These are phyloP conservation scores for Penicillium paneum DNA, from an alignment of 2,329 filamentous ascomycete genomes.

Conservation along the genomic window DNA sequence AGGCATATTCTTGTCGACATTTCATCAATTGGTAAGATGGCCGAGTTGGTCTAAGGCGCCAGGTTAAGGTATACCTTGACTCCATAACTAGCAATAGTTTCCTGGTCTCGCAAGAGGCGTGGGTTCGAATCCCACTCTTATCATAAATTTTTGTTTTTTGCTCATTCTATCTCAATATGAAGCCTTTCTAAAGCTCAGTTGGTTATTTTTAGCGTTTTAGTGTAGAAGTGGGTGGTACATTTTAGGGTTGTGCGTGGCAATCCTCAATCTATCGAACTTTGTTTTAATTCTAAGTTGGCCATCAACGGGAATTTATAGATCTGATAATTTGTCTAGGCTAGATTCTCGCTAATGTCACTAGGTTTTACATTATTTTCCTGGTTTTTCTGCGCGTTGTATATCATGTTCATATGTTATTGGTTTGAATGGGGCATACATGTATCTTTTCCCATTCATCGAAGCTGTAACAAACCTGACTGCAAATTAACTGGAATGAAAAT, in stretches of 20 bases:
- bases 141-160: slow-evolving; percentile 1
- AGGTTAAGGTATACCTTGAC: slow-evolving; percentile 32
- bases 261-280: not conserved
- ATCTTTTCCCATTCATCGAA: too few relatives aligned
- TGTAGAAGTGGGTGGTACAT: not conserved
- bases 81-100: slow-evolving; percentile 9
- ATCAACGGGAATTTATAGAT: too few relatives aligned
- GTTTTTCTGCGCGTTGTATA: not conserved
- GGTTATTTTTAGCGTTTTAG: not conserved
- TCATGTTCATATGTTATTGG: not conserved
- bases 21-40: slow-evolving; percentile 25
- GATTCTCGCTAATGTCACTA: not conserved
- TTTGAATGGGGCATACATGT: too few relatives aligned
- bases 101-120: slow-evolving; percentile 8
- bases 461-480: not conserved
- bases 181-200: not conserved
- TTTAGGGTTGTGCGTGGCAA: not conserved
- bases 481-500: not conserved
- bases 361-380: not conserved
- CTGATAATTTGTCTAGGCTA: too few relatives aligned
- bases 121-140: slow-evolving; percentile 10
- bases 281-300: too few relatives aligned
- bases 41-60: slow-evolving; percentile 34
- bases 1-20: fast-evolving
- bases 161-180: not conserved